phyloP scores from a whole-genome alignment of 495 filamentous ascomycete species.

The Bryoglossum gracile region DNA sequence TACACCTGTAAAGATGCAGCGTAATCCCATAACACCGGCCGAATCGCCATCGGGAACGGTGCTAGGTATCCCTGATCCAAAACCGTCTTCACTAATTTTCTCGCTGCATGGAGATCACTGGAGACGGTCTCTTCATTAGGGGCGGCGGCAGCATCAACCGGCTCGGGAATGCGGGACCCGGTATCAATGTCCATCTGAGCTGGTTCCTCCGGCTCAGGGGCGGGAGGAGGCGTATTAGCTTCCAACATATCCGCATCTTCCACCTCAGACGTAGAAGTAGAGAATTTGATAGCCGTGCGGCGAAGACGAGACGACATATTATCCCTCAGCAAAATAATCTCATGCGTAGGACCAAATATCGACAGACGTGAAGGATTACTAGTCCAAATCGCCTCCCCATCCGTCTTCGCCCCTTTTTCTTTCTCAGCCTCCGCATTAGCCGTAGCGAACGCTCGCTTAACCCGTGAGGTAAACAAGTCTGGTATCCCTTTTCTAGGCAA shows the following conservation, averaged over 20 bases:
- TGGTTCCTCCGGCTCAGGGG: conserved; percentile 8
- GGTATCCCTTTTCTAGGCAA: conserved; percentile 71
- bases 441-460: conserved; percentile 69
- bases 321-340: conserved; percentile 80
- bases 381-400: conserved; percentile 75
- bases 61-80: conserved; percentile 87
- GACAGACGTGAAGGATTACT: conserved; percentile 75
- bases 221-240: neutral
- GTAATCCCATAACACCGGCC: conserved; percentile 88
- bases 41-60: conserved; percentile 67
- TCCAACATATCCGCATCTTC: conserved; percentile 27
- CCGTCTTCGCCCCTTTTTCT: conserved; percentile 35
- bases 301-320: conserved; percentile 72
- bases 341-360: conserved; percentile 78
- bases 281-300: conserved; percentile 61
- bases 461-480: conserved; percentile 76
- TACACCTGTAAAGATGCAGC: conserved; percentile 66
- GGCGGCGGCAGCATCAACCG: too few relatives aligned
- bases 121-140: conserved; percentile 28
- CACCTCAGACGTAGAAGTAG: conserved; percentile 29
- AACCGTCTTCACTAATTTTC: conserved; percentile 82
- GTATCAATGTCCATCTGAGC: conserved; percentile 42
- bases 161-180: conserved; percentile 12
- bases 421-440: conserved; percentile 58
- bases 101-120: conserved; percentile 52